A percentile compares a stretch with the other conserved stretches of the same genome.
phyloP scores from a whole-genome alignment of 768 basidiomycete genomes.

The Panellus pusillus region DNA sequence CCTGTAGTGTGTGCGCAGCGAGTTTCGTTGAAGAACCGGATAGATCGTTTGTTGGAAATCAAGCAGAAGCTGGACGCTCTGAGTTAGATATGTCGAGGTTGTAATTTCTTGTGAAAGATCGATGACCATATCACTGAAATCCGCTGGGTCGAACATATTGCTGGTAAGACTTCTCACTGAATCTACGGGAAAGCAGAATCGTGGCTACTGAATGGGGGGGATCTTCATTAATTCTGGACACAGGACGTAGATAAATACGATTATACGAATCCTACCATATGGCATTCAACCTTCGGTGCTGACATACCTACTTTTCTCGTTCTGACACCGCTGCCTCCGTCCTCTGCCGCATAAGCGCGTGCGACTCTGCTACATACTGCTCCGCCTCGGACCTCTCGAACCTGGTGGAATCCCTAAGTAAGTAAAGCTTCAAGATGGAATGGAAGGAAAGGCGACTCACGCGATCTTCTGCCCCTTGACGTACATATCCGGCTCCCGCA shows the following conservation, averaged over 20 bases:
- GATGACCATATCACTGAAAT: too few relatives aligned
- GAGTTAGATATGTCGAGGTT: background rate
- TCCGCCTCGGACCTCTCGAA: slow-evolving; percentile 71
- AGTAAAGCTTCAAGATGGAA: slow-evolving; percentile 2
- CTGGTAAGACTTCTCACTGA: too few relatives aligned
- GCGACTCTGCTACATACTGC: slow-evolving; percentile 61
- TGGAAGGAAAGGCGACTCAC: slow-evolving; percentile 41
- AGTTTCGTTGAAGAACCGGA: background rate
- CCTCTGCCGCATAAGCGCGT: slow-evolving; percentile 46
- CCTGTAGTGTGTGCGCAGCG: background rate
- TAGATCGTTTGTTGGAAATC: slow-evolving; percentile 4
- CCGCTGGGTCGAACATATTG: too few relatives aligned
- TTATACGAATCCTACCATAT: too few relatives aligned
- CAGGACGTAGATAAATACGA: too few relatives aligned
- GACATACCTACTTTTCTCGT: too few relatives aligned
- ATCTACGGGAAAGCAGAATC: too few relatives aligned
- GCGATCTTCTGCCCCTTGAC: slow-evolving; percentile 75
- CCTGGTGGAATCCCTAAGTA: slow-evolving; percentile 33
- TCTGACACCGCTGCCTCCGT: slow-evolving; percentile 20
- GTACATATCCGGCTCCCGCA: slow-evolving; percentile 86
- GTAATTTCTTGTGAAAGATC: too few relatives aligned
- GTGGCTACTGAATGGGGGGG: too few relatives aligned
- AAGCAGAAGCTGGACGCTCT: slow-evolving; percentile 9
- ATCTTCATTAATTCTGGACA: too few relatives aligned
- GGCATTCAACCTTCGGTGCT: too few relatives aligned